Evolutionary conservation across 192 early-diverging fungal species (phyloP).

Genomic region (Podila clonocystis): DNA sequence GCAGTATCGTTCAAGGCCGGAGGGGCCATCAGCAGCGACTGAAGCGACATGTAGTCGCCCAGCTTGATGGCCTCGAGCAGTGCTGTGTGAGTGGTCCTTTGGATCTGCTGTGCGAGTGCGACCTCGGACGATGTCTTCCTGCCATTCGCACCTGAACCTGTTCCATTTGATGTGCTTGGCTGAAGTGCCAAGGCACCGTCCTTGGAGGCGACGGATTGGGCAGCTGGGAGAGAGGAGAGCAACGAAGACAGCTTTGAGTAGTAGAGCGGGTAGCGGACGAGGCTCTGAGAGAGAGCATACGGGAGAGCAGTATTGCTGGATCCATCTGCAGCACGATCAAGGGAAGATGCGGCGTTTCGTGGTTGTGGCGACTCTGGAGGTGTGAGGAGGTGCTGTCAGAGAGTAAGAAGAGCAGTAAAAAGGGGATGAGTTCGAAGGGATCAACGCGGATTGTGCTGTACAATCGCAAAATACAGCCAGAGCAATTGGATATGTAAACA

Average conservation of each 20-base stretch:
- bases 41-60: constrained; percentile 64
- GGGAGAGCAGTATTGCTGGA: constrained; percentile 33
- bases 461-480: too few relatives aligned
- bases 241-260: constrained; percentile 59
- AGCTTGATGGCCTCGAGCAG: constrained; percentile 66
- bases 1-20: constrained; percentile 29
- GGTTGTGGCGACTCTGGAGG: constrained; percentile 43
- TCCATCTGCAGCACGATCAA: constrained; percentile 37
- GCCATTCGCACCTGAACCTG: background rate
- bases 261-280: constrained; percentile 55
- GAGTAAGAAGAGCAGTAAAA: background rate
- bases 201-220: constrained; percentile 14
- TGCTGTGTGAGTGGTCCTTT: constrained; percentile 55
- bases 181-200: constrained; percentile 21
- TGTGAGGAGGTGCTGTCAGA: constrained; percentile 26
- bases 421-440: background rate
- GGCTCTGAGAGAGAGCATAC: constrained; percentile 31
- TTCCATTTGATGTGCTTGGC: background rate
- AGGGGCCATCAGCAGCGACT: constrained; percentile 56
- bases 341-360: constrained; percentile 13
- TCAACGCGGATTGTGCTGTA: too few relatives aligned
- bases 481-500: too few relatives aligned
- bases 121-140: constrained; percentile 21
- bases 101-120: constrained; percentile 25
- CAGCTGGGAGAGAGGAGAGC: constrained; percentile 48